Evolutionary conservation across 768 basidiomycete genomes (phyloP).

Genomic region (Boletus rubroflammeus): DNA sequence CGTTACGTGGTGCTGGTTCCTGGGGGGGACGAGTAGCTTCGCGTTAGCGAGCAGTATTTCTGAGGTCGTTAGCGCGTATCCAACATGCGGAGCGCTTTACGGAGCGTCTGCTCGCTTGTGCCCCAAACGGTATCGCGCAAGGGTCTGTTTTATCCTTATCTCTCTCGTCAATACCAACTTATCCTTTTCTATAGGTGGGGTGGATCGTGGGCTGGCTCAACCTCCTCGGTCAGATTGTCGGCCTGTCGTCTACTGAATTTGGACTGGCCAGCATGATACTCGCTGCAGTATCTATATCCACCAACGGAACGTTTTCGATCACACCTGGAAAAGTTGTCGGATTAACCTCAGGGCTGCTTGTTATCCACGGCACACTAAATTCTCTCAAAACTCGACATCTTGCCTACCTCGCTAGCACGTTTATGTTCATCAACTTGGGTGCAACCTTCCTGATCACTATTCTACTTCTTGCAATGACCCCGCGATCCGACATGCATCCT

Average conservation of each 20-base stretch:
- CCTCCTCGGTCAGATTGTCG: slow-evolving; percentile 23
- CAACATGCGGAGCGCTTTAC: slow-evolving; percentile 40
- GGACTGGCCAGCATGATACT: slow-evolving; percentile 37
- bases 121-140: slow-evolving; percentile 60
- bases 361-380: slow-evolving; percentile 42
- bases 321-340: slow-evolving; percentile 40
- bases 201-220: slow-evolving; percentile 35
- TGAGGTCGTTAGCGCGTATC: slow-evolving; percentile 32
- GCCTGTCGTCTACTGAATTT: slow-evolving; percentile 35
- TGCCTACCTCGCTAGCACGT: slow-evolving; percentile 31
- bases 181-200: slow-evolving; percentile 18
- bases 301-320: slow-evolving; percentile 33
- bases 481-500: slow-evolving; percentile 51
- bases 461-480: slow-evolving; percentile 41
- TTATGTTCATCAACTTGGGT: slow-evolving; percentile 46
- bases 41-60: slow-evolving; percentile 30
- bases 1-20: slow-evolving; percentile 37
- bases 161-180: not conserved
- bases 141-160: slow-evolving; percentile 38
- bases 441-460: slow-evolving; percentile 41
- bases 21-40: slow-evolving; percentile 28
- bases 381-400: slow-evolving; percentile 41
- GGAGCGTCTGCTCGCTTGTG: slow-evolving; percentile 78
- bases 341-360: slow-evolving; percentile 38
- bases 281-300: slow-evolving; percentile 24